phyloP scores from a whole-genome alignment of 1,284 basidiomycete species.

The Meripilus lineatus region DNA sequence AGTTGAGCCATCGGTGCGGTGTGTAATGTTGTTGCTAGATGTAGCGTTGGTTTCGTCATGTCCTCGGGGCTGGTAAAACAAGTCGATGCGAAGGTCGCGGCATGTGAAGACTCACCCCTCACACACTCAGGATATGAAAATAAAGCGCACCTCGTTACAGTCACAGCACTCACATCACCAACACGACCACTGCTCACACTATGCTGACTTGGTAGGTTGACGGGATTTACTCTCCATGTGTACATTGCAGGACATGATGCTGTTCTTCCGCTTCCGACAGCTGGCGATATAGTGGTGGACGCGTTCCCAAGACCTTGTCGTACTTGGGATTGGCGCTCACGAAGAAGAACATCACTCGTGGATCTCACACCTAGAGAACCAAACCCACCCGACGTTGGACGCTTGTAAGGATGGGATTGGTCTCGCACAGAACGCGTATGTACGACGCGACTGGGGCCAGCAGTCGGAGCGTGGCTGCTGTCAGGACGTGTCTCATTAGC shows the following conservation, averaged over 20 bases:
- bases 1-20: not conserved
- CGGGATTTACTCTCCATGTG: constrained; percentile 12
- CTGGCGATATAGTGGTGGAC: not conserved
- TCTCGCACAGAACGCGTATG: constrained; percentile 17
- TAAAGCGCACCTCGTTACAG: constrained; percentile 16
- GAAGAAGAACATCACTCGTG: constrained; percentile 10
- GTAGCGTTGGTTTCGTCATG: not conserved
- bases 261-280: constrained; percentile 4
- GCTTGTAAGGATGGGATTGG: constrained; percentile 25
- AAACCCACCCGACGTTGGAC: constrained; percentile 18
- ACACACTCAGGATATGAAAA: constrained; percentile 4
- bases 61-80: constrained; percentile 6
- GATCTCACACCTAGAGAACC: constrained; percentile 15
- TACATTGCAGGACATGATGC: constrained; percentile 12
- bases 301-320: constrained; percentile 10
- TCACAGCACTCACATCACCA: constrained; percentile 2
- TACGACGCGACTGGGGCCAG: constrained; percentile 19
- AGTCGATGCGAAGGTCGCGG: not conserved
- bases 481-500: constrained; percentile 18
- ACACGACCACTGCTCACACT: constrained; percentile 7
- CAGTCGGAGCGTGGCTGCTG: constrained; percentile 12
- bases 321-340: constrained; percentile 12
- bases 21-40: constrained; percentile 5
- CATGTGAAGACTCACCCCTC: constrained; percentile 15
- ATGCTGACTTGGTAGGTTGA: constrained; percentile 5